These are phyloP conservation scores for Citrus mangshanensis DNA, from an alignment of 345 rosid genomes.

Conservation along the genomic window DNA sequence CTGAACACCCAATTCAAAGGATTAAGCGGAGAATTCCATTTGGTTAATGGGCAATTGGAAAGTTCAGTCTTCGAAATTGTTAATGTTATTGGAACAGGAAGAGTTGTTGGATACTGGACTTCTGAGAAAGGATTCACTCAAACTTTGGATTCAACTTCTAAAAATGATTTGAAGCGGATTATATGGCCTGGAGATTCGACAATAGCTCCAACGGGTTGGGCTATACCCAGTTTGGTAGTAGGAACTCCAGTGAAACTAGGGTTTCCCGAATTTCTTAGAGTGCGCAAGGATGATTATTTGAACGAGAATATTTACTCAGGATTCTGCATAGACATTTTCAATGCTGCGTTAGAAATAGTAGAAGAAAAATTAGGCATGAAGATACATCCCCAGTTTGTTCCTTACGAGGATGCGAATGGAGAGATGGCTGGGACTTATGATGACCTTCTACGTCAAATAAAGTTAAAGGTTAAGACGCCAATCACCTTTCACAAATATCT, in stretches of 20 bases:
- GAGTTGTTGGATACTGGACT: slow-evolving; percentile 45
- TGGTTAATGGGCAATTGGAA: slow-evolving; percentile 33
- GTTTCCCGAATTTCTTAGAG: slow-evolving; percentile 32
- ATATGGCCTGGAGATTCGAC: slow-evolving; percentile 25
- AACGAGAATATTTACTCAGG: slow-evolving; percentile 8
- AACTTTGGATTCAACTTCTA: background rate
- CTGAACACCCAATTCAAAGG: slow-evolving; percentile 29
- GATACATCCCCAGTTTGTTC: slow-evolving; percentile 11
- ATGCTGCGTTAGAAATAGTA: slow-evolving; percentile 22
- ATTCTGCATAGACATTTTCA: slow-evolving; percentile 37
- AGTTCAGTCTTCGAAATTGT: slow-evolving; percentile 39
- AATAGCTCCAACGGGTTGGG: slow-evolving; percentile 22
- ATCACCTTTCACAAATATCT: background rate
- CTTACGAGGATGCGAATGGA: slow-evolving; percentile 11
- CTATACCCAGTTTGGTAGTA: slow-evolving; percentile 15
- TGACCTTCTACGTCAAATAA: slow-evolving; percentile 21
- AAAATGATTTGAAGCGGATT: slow-evolving; percentile 1
- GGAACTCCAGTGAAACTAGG: slow-evolving; percentile 34
- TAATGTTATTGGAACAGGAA: slow-evolving; percentile 31
- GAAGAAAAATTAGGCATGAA: slow-evolving; percentile 18
- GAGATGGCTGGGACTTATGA: slow-evolving; percentile 18
- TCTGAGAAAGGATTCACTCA: slow-evolving; percentile 5
- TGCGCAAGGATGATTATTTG: background rate
- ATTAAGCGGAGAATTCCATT: slow-evolving; percentile 33
- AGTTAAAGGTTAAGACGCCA: slow-evolving; percentile 7